These are phyloP conservation scores for Diaporthe sp. DNA, from an alignment of 2,329 filamentous ascomycete species.

Conservation along the genomic window DNA sequence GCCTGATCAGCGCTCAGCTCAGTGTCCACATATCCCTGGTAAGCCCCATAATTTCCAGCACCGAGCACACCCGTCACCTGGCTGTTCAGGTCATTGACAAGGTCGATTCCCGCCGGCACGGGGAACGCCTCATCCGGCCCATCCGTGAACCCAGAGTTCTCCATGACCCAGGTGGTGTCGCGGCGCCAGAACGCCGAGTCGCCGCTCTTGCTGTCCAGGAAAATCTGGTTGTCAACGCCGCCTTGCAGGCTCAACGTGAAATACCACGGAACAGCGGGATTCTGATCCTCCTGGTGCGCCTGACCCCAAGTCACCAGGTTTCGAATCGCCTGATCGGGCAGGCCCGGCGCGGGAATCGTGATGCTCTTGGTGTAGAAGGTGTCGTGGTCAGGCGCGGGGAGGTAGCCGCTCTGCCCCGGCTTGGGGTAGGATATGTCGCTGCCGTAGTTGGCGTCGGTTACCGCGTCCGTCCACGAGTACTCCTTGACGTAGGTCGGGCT, in stretches of 20 bases:
- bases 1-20: conserved; percentile 43
- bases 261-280: conserved; percentile 45
- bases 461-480: conserved; percentile 32
- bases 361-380: conserved; percentile 54
- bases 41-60: conserved; percentile 42
- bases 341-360: conserved; percentile 42
- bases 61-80: conserved; percentile 42
- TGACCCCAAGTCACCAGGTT: conserved; percentile 43
- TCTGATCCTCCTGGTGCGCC: conserved; percentile 36
- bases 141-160: conserved; percentile 40
- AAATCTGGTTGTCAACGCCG: conserved; percentile 45
- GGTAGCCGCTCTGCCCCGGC: conserved; percentile 8
- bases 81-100: conserved; percentile 42
- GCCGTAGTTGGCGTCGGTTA: conserved; percentile 30
- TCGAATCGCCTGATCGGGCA: conserved; percentile 41
- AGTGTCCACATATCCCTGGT: conserved; percentile 49
- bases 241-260: conserved; percentile 49
- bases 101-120: conserved; percentile 39
- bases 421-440: conserved; percentile 7
- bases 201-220: conserved; percentile 37
- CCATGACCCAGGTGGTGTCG: conserved; percentile 46
- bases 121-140: conserved; percentile 32
- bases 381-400: conserved; percentile 37
- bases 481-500: conserved; percentile 39
- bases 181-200: conserved; percentile 44